A percentile compares a stretch with the other conserved stretches of the same genome.
These are phyloP conservation scores for slime mould (Dictyostelium discoideum) DNA, from an alignment of 78 protist genomes.

Conservation along the genomic window DNA sequence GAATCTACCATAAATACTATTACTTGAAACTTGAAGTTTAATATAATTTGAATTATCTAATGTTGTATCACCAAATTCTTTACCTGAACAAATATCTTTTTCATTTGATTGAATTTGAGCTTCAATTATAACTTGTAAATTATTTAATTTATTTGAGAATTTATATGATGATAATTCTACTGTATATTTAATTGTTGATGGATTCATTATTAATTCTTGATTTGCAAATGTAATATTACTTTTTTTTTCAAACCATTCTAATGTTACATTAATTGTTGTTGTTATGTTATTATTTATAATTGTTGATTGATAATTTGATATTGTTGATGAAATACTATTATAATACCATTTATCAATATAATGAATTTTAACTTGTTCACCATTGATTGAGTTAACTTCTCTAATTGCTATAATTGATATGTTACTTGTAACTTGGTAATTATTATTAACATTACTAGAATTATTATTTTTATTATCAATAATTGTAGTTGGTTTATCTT, in stretches of 20 bases:
- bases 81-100: neutral
- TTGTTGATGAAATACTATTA: neutral
- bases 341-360: neutral
- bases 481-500: neutral
- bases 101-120: neutral
- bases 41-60: neutral
- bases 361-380: neutral
- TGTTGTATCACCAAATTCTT: neutral
- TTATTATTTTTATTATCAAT: neutral
- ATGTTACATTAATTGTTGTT: neutral
- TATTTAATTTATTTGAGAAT: neutral
- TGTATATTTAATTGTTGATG: neutral
- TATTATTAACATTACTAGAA: neutral
- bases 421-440: neutral
- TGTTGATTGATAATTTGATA: neutral
- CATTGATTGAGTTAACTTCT: neutral
- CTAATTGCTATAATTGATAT: neutral
- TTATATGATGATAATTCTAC: neutral
- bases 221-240: constrained; percentile 2
- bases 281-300: neutral
- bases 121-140: neutral
- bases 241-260: neutral
- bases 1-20: neutral
- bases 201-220: constrained; percentile 20
- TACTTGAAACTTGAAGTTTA: neutral